Evolutionary conservation across 305 asterid species (phyloP).

Genomic region (Stenogyne calaminthoides): DNA sequence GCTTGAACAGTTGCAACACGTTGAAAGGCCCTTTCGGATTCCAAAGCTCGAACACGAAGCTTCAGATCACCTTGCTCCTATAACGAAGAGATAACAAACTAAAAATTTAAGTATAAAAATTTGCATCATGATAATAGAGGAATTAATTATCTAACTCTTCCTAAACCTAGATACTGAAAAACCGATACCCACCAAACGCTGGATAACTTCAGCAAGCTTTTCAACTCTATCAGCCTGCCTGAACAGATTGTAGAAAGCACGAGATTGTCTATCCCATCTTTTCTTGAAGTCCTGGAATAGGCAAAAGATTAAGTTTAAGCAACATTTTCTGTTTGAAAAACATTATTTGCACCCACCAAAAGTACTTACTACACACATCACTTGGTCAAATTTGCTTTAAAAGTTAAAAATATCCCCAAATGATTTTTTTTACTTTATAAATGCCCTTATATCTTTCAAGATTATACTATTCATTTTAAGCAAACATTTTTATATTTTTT

Average conservation of each 20-base stretch:
- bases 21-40: constrained; percentile 95
- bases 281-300: constrained; percentile 70
- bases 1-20: constrained; percentile 91
- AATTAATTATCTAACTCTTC: too few species aligned
- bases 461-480: too few species aligned
- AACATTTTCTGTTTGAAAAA: background rate
- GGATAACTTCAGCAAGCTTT: constrained; percentile 81
- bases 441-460: too few species aligned
- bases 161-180: background rate
- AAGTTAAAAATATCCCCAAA: too few species aligned
- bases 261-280: constrained; percentile 93
- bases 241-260: constrained; percentile 79
- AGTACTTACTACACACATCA: too few species aligned
- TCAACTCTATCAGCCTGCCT: constrained; percentile 99
- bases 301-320: constrained; percentile 23
- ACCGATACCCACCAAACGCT: constrained; percentile 62
- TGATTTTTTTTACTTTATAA: too few species aligned
- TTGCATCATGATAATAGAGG: background rate
- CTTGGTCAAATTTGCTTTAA: too few species aligned
- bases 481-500: too few species aligned
- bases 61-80: constrained; percentile 99
- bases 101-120: background rate
- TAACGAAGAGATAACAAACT: constrained; percentile 3
- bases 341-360: too few species aligned
- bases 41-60: constrained; percentile 94